Evolutionary conservation across 441 rosid genomes (phyloP), one percentile per base, ranked within the genome.

Genomic region (Syzygium syzygioides): DNA sequence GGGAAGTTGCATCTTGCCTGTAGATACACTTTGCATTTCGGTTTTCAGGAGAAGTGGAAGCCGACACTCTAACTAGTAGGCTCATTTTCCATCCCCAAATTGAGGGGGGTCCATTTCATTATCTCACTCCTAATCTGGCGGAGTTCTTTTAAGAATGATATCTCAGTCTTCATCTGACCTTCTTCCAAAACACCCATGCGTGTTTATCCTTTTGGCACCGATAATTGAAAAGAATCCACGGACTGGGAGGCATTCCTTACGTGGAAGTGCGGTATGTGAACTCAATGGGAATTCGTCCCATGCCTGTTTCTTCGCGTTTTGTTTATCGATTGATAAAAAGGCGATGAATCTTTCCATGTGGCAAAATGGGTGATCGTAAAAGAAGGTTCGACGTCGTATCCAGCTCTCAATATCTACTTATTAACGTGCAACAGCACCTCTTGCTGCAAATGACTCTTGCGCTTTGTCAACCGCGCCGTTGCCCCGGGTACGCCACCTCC

Each of bases 401-500:
- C 45, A 41, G 45, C 5, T 41, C 45, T 41, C 45, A 41, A 41
- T 41, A 41, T 41, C 45, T 41, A 41, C 45, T 41, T 41, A 6
- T 41, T 41, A 41, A 41, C 45, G 68, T 62, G 34, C 17, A 32
- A 1, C n/a, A 3, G 5, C 14, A 28, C 79, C 48, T 34, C 48
- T 9, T 68, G 45, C 45, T 34, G 45, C 45, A 34, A 34, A 18
- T 10, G 48, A 34, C 48, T 68, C 48, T 4, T 68, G 45, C 45
- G 45, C 45, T 41, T 41, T 41, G 45, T 41, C 45, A 41, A 41
- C 45, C 6, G 45, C 45, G 45, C 45, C 45, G 45, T 41, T 41
- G 45, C 99, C 64, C 99, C 99, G 1, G 99, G 99, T 97, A 98
- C 90, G 98, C 99, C 62, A 98, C 99, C 89, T 96, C 99, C 13